phyloP scores from a whole-genome alignment of 1,139 yeast species.

The Pichia sp. region DNA sequence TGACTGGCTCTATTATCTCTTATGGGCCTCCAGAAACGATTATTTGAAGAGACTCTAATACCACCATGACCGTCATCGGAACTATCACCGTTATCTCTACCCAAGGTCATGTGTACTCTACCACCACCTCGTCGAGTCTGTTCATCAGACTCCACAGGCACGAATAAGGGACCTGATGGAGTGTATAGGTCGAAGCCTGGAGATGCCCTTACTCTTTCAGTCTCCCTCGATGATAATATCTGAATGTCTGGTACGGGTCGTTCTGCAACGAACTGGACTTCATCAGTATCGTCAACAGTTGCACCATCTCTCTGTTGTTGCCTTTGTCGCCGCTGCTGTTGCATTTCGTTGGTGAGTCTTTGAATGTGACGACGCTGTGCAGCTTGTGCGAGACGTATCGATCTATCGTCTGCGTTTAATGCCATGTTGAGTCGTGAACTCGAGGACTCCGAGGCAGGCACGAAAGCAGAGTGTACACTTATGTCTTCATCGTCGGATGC shows the following conservation, averaged over 20 bases:
- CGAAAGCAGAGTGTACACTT: too few relatives aligned
- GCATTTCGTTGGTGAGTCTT: too few relatives aligned
- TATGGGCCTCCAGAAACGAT: too few relatives aligned
- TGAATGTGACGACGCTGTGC: too few relatives aligned
- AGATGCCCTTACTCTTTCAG: background rate
- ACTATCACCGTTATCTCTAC: background rate
- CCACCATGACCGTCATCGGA: background rate
- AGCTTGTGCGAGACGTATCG: constrained; percentile 1
- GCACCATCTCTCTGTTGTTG: too few relatives aligned
- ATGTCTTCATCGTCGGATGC: constrained; percentile 11
- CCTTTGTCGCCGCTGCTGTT: too few relatives aligned
- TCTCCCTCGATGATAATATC: constrained; percentile 1
- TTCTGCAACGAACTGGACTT: constrained; percentile 17
- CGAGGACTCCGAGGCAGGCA: too few relatives aligned
- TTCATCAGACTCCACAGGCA: constrained; percentile 3
- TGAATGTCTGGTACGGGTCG: constrained; percentile 13
- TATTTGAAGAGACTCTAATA: too few relatives aligned
- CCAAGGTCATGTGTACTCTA: background rate
- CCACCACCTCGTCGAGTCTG: constrained; percentile 6
- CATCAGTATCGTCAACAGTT: constrained; percentile 17
- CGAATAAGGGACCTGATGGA: constrained; percentile 10
- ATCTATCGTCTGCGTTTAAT: constrained; percentile 6
- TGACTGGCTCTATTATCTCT: constrained; percentile 1
- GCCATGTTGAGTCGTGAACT: too few relatives aligned
- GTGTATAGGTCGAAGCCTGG: constrained; percentile 8